Conservation (phyloP, 768 basidiomycete species). For the Phylloporus rhodoxanthus region DNA sequence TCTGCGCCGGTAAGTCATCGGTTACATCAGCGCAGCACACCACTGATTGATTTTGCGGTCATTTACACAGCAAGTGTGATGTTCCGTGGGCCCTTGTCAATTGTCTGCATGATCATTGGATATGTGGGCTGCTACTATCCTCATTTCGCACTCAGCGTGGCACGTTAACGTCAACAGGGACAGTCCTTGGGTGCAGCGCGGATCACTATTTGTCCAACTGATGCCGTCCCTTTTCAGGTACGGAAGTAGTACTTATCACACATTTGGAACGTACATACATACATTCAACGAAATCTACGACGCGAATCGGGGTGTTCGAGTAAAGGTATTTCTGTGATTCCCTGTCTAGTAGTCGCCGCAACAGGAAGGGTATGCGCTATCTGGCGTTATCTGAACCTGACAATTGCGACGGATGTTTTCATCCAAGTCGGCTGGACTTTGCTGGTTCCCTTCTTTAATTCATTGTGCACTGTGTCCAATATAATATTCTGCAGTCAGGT, state of each 20-base stretch:
- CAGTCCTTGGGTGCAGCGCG: neutral
- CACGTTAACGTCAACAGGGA: neutral
- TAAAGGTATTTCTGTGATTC: too few relatives aligned
- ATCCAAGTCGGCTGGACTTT: neutral
- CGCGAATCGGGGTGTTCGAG: neutral
- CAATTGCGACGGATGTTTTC: neutral
- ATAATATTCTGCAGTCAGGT: neutral
- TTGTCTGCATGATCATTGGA: neutral
- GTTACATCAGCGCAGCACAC: neutral
- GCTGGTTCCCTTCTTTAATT: neutral
- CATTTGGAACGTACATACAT: neutral
- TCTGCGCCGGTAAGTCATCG: neutral
- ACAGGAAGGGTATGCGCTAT: too few relatives aligned
- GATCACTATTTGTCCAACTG: neutral
- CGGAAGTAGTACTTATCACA: neutral
- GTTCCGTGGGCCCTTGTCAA: neutral
- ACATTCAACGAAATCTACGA: neutral
- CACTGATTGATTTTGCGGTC: neutral
- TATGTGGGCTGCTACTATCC: neutral
- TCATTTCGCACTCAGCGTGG: neutral
- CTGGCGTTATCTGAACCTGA: neutral
- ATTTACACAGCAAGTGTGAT: constrained; percentile 3
- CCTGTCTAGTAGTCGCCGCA: too few relatives aligned
- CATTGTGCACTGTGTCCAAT: neutral
- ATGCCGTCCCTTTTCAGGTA: neutral